Percentiles rank a stretch among this genome's conserved stretches.
These are phyloP conservation scores for Bipolaris oryzae DNA, from an alignment of 2,329 filamentous ascomycete genomes.

Conservation along the genomic window DNA sequence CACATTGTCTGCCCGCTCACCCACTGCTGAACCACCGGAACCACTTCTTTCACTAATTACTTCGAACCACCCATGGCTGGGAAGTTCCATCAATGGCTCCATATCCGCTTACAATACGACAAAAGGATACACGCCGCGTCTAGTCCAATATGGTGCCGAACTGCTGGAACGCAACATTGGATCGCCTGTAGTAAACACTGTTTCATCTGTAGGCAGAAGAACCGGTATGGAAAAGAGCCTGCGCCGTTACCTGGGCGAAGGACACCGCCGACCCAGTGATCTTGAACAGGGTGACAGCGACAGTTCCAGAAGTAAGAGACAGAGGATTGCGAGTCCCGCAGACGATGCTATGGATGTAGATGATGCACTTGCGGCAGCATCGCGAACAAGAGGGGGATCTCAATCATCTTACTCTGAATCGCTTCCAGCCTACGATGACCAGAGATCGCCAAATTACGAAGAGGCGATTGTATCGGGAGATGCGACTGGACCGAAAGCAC, in stretches of 20 bases:
- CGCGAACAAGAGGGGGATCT: slow-evolving; percentile 60
- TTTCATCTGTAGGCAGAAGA: slow-evolving; percentile 79
- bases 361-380: slow-evolving; percentile 39
- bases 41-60: slow-evolving; percentile 86
- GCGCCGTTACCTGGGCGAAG: slow-evolving; percentile 75
- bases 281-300: slow-evolving; percentile 52
- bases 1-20: slow-evolving; percentile 42
- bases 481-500: slow-evolving; percentile 31
- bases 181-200: slow-evolving; percentile 81
- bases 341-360: slow-evolving; percentile 57
- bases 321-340: slow-evolving; percentile 50
- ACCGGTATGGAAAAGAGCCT: slow-evolving; percentile 89
- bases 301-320: slow-evolving; percentile 48
- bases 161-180: slow-evolving; percentile 87
- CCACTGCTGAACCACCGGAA: slow-evolving; percentile 64
- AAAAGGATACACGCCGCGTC: slow-evolving; percentile 87
- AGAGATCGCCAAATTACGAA: slow-evolving; percentile 75
- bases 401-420: slow-evolving; percentile 73
- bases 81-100: slow-evolving; percentile 82
- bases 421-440: slow-evolving; percentile 82
- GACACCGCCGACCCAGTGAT: slow-evolving; percentile 59
- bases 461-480: slow-evolving; percentile 54
- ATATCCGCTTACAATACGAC: slow-evolving; percentile 84
- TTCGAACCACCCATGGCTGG: slow-evolving; percentile 84
- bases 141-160: slow-evolving; percentile 85